These are phyloP conservation scores for Penicillium paxilli DNA, from an alignment of 495 filamentous ascomycete species.

Conservation along the genomic window DNA sequence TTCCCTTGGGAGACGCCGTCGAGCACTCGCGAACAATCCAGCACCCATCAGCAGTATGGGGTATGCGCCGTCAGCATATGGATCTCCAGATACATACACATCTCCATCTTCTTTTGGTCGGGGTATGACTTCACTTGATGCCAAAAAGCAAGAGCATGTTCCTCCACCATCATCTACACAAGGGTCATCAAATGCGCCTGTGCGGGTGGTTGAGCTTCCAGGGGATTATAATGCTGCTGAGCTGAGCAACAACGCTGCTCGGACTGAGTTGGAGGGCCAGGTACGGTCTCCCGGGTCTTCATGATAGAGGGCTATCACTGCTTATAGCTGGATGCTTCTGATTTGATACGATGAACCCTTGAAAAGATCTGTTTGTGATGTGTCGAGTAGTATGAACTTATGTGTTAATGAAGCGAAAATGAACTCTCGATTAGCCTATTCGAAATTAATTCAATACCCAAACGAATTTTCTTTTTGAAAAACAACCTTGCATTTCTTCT, in stretches of 20 bases:
- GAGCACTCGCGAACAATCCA: not conserved
- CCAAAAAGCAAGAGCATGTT: not conserved
- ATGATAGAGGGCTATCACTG: not conserved
- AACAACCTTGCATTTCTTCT: no score
- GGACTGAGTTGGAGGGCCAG: slow-evolving; percentile 7
- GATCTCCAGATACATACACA: not conserved
- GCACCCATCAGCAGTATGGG: not conserved
- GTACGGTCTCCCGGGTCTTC: not conserved
- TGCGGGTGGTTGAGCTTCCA: slow-evolving; percentile 7
- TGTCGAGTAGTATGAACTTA: not conserved
- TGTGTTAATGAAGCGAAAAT: not conserved
- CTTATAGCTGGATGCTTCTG: no score
- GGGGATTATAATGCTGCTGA: slow-evolving; percentile 1
- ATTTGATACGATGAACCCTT: no score
- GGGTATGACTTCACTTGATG: not conserved
- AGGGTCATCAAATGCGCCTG: not conserved
- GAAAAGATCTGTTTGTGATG: no score
- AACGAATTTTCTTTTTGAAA: not conserved
- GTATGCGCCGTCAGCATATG: not conserved
- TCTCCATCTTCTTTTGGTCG: not conserved
- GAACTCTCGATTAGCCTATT: not conserved
- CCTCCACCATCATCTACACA: not conserved
- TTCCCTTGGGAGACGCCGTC: not conserved
- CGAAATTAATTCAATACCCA: not conserved
- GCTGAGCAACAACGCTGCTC: not conserved